These are phyloP conservation scores for Suillus occidentalis DNA, from an alignment of 768 basidiomycete genomes.

Conservation along the genomic window DNA sequence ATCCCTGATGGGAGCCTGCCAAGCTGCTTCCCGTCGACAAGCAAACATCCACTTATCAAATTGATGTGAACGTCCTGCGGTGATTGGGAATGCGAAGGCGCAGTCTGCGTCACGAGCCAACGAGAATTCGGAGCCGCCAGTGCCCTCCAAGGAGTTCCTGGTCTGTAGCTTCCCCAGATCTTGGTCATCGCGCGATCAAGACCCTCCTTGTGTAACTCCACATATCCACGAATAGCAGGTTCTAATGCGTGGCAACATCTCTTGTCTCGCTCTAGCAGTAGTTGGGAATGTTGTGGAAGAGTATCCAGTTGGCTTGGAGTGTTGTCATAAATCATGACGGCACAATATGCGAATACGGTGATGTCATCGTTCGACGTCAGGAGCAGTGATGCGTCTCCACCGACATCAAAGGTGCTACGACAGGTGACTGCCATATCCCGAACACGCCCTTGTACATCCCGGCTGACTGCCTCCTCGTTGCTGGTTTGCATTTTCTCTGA, in stretches of 20 bases:
- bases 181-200: conserved; percentile 19
- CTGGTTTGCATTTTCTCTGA: conserved; percentile 19
- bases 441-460: conserved; percentile 24
- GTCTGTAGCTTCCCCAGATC: conserved; percentile 29
- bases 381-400: conserved; percentile 9
- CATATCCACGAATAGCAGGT: conserved; percentile 4
- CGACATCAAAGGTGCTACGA: conserved; percentile 34
- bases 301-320: conserved; percentile 13
- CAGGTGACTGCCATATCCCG: conserved; percentile 41
- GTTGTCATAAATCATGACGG: conserved; percentile 28
- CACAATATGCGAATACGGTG: conserved; percentile 21
- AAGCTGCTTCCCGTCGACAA: conserved; percentile 29
- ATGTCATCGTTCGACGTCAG: conserved; percentile 26
- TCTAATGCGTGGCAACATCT: conserved; percentile 30
- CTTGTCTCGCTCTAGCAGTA: conserved; percentile 31
- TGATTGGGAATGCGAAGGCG: background rate
- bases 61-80: conserved; percentile 26
- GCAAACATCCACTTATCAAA: conserved; percentile 24
- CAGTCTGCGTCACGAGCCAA: conserved; percentile 26
- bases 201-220: conserved; percentile 10
- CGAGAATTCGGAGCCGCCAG: conserved; percentile 14
- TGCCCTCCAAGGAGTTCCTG: conserved; percentile 21
- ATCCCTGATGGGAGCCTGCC: conserved; percentile 23
- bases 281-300: conserved; percentile 10
- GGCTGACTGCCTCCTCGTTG: conserved; percentile 7